Evolutionary conservation across 768 basidiomycete species (phyloP).

Genomic region (Heimioporus sp.): DNA sequence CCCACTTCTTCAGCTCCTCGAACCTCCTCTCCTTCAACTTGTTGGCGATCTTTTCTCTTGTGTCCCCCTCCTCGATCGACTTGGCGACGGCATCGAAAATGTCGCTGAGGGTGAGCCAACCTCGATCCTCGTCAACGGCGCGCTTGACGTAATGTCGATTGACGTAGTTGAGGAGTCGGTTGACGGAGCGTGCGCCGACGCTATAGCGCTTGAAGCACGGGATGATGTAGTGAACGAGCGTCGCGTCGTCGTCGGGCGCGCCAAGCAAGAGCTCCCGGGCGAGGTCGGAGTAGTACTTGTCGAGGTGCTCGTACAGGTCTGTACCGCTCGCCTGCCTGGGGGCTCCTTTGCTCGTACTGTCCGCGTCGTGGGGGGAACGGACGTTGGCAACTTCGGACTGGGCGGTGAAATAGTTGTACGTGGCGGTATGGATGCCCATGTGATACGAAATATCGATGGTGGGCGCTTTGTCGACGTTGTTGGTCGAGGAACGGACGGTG

Average conservation of each 20-base stretch:
- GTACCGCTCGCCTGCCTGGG: slow-evolving; percentile 46
- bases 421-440: slow-evolving; percentile 77
- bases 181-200: slow-evolving; percentile 62
- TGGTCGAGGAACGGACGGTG: slow-evolving; percentile 68
- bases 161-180: slow-evolving; percentile 73
- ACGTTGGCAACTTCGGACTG: slow-evolving; percentile 48
- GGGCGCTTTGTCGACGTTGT: slow-evolving; percentile 59
- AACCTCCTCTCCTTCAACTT: slow-evolving; percentile 56
- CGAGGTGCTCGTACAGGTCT: slow-evolving; percentile 72
- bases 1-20: slow-evolving; percentile 72
- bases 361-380: slow-evolving; percentile 7
- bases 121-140: slow-evolving; percentile 73
- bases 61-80: slow-evolving; percentile 47
- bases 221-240: slow-evolving; percentile 67
- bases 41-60: slow-evolving; percentile 58
- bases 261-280: slow-evolving; percentile 61
- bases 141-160: slow-evolving; percentile 74
- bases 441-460: slow-evolving; percentile 71
- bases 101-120: slow-evolving; percentile 71
- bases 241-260: slow-evolving; percentile 62
- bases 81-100: slow-evolving; percentile 60
- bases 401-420: slow-evolving; percentile 76
- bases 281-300: slow-evolving; percentile 64
- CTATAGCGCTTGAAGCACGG: slow-evolving; percentile 70
- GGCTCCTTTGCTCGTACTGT: slow-evolving; percentile 25